These are phyloP conservation scores for Globisporangium irregulare DNA, from an alignment of 352 stramenopile species.

Conservation along the genomic window DNA sequence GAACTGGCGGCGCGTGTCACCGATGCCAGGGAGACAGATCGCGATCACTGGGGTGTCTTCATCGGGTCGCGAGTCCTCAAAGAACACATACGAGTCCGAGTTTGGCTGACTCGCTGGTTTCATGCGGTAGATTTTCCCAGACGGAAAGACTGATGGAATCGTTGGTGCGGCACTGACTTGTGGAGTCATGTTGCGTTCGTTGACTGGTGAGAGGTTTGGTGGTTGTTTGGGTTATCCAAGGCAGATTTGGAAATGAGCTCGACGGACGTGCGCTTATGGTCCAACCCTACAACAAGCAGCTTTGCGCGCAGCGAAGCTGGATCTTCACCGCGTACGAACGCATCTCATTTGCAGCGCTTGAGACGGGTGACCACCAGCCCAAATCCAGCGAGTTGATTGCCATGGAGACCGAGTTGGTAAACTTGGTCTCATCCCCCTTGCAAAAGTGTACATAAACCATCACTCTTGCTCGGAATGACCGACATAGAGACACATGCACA, in stretches of 20 bases:
- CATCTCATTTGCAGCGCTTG: neutral
- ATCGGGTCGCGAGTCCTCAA: slow-evolving; percentile 35
- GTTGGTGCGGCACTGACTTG: neutral
- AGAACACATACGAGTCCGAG: slow-evolving; percentile 23
- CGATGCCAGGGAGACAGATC: slow-evolving; percentile 40
- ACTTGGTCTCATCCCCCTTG: neutral
- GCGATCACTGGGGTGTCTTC: slow-evolving; percentile 20
- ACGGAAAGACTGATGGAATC: slow-evolving; percentile 25
- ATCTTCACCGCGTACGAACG: neutral
- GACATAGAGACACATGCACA: neutral
- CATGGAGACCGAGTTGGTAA: neutral
- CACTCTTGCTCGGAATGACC: neutral
- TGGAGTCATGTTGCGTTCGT: slow-evolving; percentile 1
- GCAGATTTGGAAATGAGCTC: slow-evolving; percentile 2
- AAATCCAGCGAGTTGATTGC: neutral
- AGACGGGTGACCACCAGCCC: neutral
- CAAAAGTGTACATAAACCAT: neutral
- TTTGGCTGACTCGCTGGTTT: slow-evolving; percentile 3
- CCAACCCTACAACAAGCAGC: neutral
- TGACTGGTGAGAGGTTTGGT: neutral
- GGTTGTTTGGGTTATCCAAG: neutral
- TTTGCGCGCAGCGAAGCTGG: neutral
- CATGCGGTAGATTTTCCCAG: slow-evolving; percentile 18
- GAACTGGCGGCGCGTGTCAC: slow-evolving; percentile 40
- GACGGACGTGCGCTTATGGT: neutral